phyloP scores from a whole-genome alignment of 306 rosid species.

The Vigna nakashimae region DNA sequence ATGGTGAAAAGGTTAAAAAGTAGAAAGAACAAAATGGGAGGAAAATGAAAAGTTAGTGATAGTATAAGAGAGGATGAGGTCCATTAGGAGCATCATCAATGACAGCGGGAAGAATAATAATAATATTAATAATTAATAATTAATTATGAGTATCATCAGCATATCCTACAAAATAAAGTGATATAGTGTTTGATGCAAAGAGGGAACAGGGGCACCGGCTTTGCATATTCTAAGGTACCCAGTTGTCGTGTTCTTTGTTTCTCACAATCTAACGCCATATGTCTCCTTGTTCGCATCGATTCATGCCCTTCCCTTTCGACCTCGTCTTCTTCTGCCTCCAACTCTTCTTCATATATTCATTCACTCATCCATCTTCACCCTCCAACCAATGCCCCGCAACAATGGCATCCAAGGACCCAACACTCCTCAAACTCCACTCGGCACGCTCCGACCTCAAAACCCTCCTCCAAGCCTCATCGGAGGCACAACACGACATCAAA shows the following conservation, averaged over 20 bases:
- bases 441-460: constrained; percentile 66
- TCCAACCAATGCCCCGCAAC: not conserved
- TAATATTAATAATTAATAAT: no score
- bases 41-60: no score
- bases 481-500: constrained; percentile 54
- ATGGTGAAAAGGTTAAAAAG: no score
- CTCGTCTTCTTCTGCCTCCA: not conserved
- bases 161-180: not conserved
- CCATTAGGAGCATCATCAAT: no score
- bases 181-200: not conserved
- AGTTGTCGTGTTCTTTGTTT: constrained; percentile 9
- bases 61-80: no score
- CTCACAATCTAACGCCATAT: not conserved
- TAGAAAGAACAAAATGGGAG: no score
- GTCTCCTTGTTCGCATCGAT: constrained; percentile 12
- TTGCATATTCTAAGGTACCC: not conserved
- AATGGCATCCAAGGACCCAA: constrained; percentile 39
- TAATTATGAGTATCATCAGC: no score
- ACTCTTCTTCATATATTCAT: not conserved
- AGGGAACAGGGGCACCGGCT: not conserved
- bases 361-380: not conserved
- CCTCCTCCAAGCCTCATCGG: constrained; percentile 54
- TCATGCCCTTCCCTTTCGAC: not conserved
- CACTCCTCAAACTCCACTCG: constrained; percentile 51
- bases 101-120: no score